Evolutionary conservation across 345 rosid species (phyloP), one percentile per base, ranked within the genome.

Genomic region (Combretum micranthum): DNA sequence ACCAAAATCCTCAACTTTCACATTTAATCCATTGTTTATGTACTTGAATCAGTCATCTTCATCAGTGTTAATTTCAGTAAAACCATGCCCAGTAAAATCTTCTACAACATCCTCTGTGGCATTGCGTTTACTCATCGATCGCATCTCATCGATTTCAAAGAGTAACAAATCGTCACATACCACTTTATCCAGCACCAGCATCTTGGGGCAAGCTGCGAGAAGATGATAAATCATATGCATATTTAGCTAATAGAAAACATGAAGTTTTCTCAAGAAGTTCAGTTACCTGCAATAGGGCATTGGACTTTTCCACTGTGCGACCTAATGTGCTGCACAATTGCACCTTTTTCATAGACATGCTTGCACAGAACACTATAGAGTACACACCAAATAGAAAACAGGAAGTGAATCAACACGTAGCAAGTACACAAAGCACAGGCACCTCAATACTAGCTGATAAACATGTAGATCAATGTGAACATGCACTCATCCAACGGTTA

Each of bases 281-380:
- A 42, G 20, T 44, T 78, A 88, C 98, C 98, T 75, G 94, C 72
- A 49, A 83, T 70, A 2, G 94, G 94, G 77, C 99, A 89, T 49
- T 47, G 60, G 32, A 63, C 72, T 59, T 60, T 63, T 48, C 56
- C 62, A 18, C 63, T 66, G n/a, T 49, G 68, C 59, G 60, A 63
- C 62, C 51, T 64, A 67, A 89, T 80, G 75, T 81, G 73, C 39
- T 39, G 52, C 72, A 75, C 56, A 67, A 93, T 68, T 32, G 74
- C 83, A 12, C 64, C 57, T 67, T 82, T 82, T 15, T 87, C 96
- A 25, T 87, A 89, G 17, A 93, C 68, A 70, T 93, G 99, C 81
- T 74, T 82, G 94, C 99, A 89, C 21, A 76, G 86, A 80, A 69
- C 23, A 64, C 99, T 88, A 78, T 77, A 62, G 49, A 52, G 49